phyloP scores from a whole-genome alignment of 2,329 filamentous ascomycete species.

The Trichoderma endophyticum region DNA sequence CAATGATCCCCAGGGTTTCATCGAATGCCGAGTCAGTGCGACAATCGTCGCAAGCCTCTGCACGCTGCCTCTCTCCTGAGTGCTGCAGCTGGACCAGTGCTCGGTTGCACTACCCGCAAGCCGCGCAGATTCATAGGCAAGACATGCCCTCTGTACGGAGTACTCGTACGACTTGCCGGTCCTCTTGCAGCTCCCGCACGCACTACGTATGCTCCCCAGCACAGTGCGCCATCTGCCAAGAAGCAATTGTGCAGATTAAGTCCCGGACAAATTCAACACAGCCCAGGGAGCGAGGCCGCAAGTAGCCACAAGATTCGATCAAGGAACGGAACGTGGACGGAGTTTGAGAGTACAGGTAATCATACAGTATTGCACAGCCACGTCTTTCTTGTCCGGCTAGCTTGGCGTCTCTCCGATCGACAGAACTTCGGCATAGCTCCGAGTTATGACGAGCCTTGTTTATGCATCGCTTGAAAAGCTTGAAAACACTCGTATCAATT shows the following conservation, averaged over 20 bases:
- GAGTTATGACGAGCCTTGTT: constrained; percentile 2
- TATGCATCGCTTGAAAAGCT: not conserved
- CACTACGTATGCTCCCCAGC: not conserved
- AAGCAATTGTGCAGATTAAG: not conserved
- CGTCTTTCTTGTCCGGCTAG: not conserved
- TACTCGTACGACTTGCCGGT: not conserved
- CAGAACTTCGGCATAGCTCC: not conserved
- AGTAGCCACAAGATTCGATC: not conserved
- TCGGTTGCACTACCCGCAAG: not conserved
- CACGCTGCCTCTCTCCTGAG: constrained; percentile 5
- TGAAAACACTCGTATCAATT: not conserved
- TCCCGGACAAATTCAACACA: not conserved
- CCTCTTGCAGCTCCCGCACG: not conserved
- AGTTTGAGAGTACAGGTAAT: not conserved
- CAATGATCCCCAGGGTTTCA: constrained; percentile 7
- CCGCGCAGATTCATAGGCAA: not conserved
- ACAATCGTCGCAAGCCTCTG: constrained; percentile 3
- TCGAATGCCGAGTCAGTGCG: not conserved
- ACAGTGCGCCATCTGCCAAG: not conserved
- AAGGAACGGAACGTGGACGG: not conserved
- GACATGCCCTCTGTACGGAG: not conserved
- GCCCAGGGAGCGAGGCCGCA: not conserved
- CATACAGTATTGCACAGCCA: not conserved
- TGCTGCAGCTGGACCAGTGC: not conserved
- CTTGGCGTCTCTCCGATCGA: not conserved